Evolutionary conservation across 352 stramenopile genomes (phyloP).

Genomic region (Pythium sp.): DNA sequence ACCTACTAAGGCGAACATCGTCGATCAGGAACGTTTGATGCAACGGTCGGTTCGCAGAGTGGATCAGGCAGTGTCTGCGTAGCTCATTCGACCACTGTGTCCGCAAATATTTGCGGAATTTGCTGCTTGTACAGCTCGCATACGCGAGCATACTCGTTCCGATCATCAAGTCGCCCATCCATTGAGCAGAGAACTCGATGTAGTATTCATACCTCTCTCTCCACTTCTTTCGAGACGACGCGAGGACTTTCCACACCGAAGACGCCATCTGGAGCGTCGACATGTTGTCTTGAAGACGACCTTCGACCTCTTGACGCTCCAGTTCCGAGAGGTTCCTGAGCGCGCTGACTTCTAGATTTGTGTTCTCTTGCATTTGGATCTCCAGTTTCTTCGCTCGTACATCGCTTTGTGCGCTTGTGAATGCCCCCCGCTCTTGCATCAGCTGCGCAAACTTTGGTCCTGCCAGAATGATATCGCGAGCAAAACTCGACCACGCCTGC

Average conservation of each 20-base stretch:
- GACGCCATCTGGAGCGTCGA: slow-evolving; percentile 52
- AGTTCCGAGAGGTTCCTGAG: slow-evolving; percentile 46
- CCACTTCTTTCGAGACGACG: slow-evolving; percentile 45
- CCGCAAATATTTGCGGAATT: slow-evolving; percentile 22
- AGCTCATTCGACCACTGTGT: slow-evolving; percentile 39
- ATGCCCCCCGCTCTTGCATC: slow-evolving; percentile 39
- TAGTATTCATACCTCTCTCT: slow-evolving; percentile 34
- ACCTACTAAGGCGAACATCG: slow-evolving; percentile 29
- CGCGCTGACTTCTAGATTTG: slow-evolving; percentile 31
- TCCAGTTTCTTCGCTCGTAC: slow-evolving; percentile 33
- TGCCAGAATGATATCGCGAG: slow-evolving; percentile 50
- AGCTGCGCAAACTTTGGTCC: slow-evolving; percentile 55
- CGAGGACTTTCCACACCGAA: slow-evolving; percentile 53
- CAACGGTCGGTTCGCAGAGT: slow-evolving; percentile 24
- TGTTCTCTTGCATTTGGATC: slow-evolving; percentile 35
- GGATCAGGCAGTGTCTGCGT: slow-evolving; percentile 25
- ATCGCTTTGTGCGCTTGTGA: slow-evolving; percentile 33
- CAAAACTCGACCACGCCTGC: slow-evolving; percentile 42
- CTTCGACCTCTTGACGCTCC: slow-evolving; percentile 46
- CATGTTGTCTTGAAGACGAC: slow-evolving; percentile 45
- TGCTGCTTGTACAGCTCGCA: slow-evolving; percentile 25
- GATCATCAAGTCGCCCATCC: slow-evolving; percentile 63
- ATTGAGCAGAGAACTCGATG: slow-evolving; percentile 35
- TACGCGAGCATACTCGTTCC: slow-evolving; percentile 54
- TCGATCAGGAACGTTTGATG: slow-evolving; percentile 37